Evolutionary conservation across 164 flowering plant genomes (phyloP), one percentile per base, ranked within the genome.

Genomic region (Piper longum): DNA sequence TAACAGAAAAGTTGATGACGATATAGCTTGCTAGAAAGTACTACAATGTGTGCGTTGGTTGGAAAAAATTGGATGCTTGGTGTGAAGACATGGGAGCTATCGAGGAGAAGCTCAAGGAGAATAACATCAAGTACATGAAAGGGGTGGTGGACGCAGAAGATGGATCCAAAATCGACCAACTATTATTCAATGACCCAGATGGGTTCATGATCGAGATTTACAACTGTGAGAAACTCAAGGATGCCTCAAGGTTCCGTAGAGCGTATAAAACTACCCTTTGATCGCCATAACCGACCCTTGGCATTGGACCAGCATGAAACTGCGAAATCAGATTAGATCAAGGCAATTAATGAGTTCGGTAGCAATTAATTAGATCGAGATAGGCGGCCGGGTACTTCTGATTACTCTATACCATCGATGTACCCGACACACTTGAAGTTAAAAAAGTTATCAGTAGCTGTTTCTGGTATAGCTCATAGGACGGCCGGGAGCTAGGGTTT

Each of bases 171-270:
- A 80, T 84, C 7, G 89, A 86, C 55, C 86, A 84, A 64, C 69
- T 83, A 16, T 84, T 84, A 71, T 83, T 84, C 70, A 71, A 79
- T 0, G 91, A 86, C 61, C 85, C 88, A 0, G 82, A 86, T 62
- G 87, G 88, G 0, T 84, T 69, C 72, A 86, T 84, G 88, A 74
- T 86, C n/a, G 91, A 86, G 79, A 84, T 86, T 3, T 83, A 89
- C 71, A 83, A 83, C 70, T 84, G 93, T 39, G 89, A 87, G 79
- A 84, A 85, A 64, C 70, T 83, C 7, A 78, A 80, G 75, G 11
- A 80, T 75, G 4, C 88, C 83, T 39, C 77, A 77, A 0, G 77
- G 75, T 16, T 77, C 83, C 0, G 2, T 70, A 2, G 77, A 72
- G 19, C 73, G 70, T 9, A 74, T 86, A 3, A 76, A 67, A 64